A percentile compares a stretch with the other conserved stretches of the same genome.
Evolutionary conservation across 1,139 yeast species (phyloP).

Genomic region (Pichia kudriavzevii): DNA sequence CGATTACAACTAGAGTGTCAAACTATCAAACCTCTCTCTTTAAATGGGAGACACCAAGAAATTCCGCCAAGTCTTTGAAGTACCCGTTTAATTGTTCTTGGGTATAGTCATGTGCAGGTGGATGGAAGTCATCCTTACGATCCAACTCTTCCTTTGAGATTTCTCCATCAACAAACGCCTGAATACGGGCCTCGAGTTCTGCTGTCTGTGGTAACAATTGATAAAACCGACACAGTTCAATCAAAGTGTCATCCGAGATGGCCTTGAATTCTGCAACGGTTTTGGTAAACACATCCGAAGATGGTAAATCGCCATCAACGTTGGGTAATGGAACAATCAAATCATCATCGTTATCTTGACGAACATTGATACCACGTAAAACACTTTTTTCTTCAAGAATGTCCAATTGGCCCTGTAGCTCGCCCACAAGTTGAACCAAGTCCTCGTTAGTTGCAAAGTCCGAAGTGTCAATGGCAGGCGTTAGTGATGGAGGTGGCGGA

Average conservation of each 20-base stretch:
- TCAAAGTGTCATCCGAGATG: slow-evolving; percentile 38
- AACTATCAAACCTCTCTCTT: slow-evolving; percentile 24
- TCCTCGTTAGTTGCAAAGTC: slow-evolving; percentile 78
- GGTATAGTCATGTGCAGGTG: slow-evolving; percentile 31
- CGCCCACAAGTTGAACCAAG: slow-evolving; percentile 76
- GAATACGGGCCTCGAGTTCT: slow-evolving; percentile 40
- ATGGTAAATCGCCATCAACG: slow-evolving; percentile 66
- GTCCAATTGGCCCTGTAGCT: slow-evolving; percentile 80
- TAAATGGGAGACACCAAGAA: slow-evolving; percentile 54
- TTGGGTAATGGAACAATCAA: slow-evolving; percentile 51
- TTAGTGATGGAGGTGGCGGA: slow-evolving; percentile 23
- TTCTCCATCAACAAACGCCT: slow-evolving; percentile 41
- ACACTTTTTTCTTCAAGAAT: slow-evolving; percentile 58
- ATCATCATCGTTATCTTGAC: slow-evolving; percentile 30
- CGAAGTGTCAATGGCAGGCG: slow-evolving; percentile 36
- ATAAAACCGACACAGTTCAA: slow-evolving; percentile 59
- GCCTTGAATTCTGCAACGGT: slow-evolving; percentile 48
- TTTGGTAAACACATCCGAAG: slow-evolving; percentile 45
- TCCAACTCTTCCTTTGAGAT: slow-evolving; percentile 33
- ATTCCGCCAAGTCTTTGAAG: slow-evolving; percentile 53
- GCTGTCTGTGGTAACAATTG: slow-evolving; percentile 52
- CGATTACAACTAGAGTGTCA: background rate
- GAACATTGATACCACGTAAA: slow-evolving; percentile 47
- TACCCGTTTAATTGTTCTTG: slow-evolving; percentile 43
- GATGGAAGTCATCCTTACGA: slow-evolving; percentile 30